Base-by-base conservation (phyloP, 768 basidiomycete genomes). In the Fomitopsis serialis region DNA sequence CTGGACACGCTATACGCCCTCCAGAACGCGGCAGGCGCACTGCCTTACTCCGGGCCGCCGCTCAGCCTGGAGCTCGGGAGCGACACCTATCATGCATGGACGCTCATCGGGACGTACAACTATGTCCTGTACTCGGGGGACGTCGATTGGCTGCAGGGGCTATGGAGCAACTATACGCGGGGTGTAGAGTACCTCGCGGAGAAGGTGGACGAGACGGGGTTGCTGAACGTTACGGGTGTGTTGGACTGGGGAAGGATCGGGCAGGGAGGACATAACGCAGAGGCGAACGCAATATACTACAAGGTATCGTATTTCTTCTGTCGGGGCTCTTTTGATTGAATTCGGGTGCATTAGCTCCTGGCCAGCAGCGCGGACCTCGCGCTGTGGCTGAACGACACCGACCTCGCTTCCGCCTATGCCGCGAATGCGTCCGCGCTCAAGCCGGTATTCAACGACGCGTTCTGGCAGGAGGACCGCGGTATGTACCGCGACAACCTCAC, bases 51-150 rank as follows among this genome's bases (percentile, higher is more conserved):
- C 1, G 80, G 66, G 0, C 67, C 66, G 69, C 25, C 79, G 70
- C 45, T 79, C 70, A 9, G 22, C 21, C 29, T 32, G 74, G 42
- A 79, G 70, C 55, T 72, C 70, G 63, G 69, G 63, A 54, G 77
- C 72, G 51, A 68, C 58, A 82, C 81, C 0, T 84, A 84, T 57
- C 80, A 82, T 61, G 72, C 72, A 19, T 82, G 80, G 80, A 82
- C 81, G 15, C 67, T 84, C 22, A 77, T 84, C 55, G 81, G 81
- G n/a, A 75, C 61, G 50, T 58, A 82, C 62, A 82, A 81, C 60
- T 84, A 84, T 62, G 76, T 71, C 54, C 62, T 80, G 4, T 84
- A 75, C 58, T 74, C 78, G 1, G 81, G 80, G 0, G 80, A 83
- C 61, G 62, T 57, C 1, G 73, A 59, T 0, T 82, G 80, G 80